Conservation (phyloP, 2,329 filamentous ascomycete genomes). For the Neobulgaria alba region DNA sequence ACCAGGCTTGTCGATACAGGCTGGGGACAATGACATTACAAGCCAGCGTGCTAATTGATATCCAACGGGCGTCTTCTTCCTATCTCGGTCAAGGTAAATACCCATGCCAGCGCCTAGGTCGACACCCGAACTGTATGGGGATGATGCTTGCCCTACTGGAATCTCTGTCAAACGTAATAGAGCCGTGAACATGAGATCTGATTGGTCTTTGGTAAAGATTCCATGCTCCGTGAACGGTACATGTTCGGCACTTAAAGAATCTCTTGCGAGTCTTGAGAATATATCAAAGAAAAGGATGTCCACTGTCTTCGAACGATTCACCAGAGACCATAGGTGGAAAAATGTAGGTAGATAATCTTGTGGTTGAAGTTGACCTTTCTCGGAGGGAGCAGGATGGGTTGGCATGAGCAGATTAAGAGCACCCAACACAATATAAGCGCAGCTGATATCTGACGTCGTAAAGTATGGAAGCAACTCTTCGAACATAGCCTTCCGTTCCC, state of each 20-base stretch:
- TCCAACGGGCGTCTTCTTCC: constrained; percentile 82
- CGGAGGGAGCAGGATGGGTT: constrained; percentile 66
- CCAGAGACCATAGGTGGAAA: constrained; percentile 92
- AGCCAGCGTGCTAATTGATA: constrained; percentile 93
- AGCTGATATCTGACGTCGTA: constrained; percentile 84
- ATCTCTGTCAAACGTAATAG: constrained; percentile 87
- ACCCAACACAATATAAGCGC: constrained; percentile 87
- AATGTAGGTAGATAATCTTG: constrained; percentile 86
- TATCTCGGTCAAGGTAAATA: constrained; percentile 82
- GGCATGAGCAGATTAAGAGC: constrained; percentile 82
- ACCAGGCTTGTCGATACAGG: constrained; percentile 65
- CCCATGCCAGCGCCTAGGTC: constrained; percentile 79
- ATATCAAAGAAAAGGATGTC: constrained; percentile 86
- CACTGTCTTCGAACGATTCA: constrained; percentile 79
- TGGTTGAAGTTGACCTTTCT: constrained; percentile 69
- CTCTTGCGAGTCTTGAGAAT: constrained; percentile 76
- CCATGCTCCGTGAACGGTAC: constrained; percentile 79
- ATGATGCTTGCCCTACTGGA: constrained; percentile 90
- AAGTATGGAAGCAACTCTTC: constrained; percentile 80
- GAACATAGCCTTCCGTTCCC: constrained; percentile 72
- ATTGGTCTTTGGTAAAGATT: constrained; percentile 87
- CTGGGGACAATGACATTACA: constrained; percentile 83
- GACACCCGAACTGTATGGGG: constrained; percentile 72
- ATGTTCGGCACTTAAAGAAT: constrained; percentile 66
- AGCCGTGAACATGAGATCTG: constrained; percentile 85